A percentile compares a stretch with the other conserved stretches of the same genome.
Conservation (phyloP, 2,329 filamentous ascomycete species). For the Penicillium sp. region DNA sequence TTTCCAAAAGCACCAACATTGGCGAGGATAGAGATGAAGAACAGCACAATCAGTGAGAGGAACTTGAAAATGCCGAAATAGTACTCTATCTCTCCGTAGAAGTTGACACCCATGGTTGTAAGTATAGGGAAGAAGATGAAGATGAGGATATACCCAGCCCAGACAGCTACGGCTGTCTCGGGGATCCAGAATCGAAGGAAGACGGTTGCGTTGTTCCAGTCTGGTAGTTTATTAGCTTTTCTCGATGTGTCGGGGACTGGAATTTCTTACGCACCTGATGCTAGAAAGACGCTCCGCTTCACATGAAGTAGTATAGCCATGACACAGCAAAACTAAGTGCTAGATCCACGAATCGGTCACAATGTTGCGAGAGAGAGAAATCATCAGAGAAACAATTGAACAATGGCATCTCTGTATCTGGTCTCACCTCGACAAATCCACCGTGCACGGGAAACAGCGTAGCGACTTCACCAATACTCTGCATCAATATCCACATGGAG, state of each 20-base stretch:
- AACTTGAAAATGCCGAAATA: background rate
- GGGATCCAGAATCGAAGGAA: background rate
- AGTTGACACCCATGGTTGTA: background rate
- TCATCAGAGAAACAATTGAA: background rate
- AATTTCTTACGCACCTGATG: background rate
- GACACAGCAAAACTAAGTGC: background rate
- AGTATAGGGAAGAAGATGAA: background rate
- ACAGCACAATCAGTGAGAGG: background rate
- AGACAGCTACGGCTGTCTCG: background rate
- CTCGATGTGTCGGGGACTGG: background rate
- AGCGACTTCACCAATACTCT: background rate
- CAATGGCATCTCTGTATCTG: background rate
- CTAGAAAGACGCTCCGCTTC: background rate
- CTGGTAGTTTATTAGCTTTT: background rate
- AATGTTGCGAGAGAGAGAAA: background rate
- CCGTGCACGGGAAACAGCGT: background rate
- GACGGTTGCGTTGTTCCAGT: background rate
- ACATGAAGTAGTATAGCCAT: background rate
- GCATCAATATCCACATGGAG: slow-evolving; percentile 1
- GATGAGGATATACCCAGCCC: background rate
- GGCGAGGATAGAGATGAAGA: background rate
- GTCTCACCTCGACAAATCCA: background rate
- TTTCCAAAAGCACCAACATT: background rate
- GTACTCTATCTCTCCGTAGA: background rate
- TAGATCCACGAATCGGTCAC: background rate